These are phyloP conservation scores for Leucocoprinus leucothites DNA, from an alignment of 768 basidiomycete genomes.

Conservation along the genomic window DNA sequence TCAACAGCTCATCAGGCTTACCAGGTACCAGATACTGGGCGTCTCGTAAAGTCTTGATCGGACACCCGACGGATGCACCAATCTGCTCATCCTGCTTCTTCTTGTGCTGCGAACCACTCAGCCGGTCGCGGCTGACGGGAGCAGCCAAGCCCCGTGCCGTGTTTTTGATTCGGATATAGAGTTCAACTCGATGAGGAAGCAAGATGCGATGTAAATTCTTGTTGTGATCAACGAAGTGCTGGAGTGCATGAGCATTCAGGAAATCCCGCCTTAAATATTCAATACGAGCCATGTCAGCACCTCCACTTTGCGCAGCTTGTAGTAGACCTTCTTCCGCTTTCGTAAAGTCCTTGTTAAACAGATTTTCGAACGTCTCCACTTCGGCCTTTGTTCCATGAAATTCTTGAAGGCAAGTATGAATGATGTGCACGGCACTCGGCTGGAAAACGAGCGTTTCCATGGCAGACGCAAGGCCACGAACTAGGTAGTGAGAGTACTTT, in stretches of 20 bases:
- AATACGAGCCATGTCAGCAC: too few species aligned
- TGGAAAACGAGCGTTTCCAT: constrained; percentile 7
- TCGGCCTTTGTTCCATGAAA: constrained; percentile 1
- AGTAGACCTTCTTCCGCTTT: neutral
- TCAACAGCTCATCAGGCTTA: neutral
- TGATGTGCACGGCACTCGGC: neutral
- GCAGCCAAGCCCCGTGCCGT: neutral
- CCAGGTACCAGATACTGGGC: neutral
- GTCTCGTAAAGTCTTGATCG: neutral
- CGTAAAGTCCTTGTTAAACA: constrained; percentile 1
- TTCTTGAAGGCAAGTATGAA: constrained; percentile 7
- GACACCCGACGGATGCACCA: constrained; percentile 2
- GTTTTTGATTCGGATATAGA: constrained; percentile 10
- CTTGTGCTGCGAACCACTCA: too few species aligned
- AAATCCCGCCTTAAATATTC: neutral
- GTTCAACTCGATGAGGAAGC: constrained; percentile 2
- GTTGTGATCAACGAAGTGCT: constrained; percentile 3
- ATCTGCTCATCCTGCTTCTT: neutral
- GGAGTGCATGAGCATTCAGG: constrained; percentile 1
- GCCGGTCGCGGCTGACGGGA: neutral
- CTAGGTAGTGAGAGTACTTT: neutral
- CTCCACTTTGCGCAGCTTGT: neutral
- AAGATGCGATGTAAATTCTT: neutral
- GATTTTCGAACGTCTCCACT: constrained; percentile 1
- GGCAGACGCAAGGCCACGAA: neutral